These are phyloP conservation scores for Fragaria nilgerrensis DNA, from an alignment of 306 rosid species.

Conservation along the genomic window DNA sequence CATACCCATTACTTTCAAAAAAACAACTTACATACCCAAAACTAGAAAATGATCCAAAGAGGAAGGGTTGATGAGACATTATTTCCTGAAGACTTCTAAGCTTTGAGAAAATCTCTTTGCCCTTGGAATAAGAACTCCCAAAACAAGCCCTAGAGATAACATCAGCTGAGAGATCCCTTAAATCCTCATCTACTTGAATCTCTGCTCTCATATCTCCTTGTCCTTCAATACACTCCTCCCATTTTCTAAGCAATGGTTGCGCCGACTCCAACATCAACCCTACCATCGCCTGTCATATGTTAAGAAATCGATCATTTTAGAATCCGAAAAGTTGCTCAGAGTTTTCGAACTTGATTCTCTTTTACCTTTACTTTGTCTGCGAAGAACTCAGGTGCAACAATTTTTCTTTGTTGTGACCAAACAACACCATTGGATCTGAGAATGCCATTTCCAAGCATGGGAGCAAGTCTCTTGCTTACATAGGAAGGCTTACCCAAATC, in stretches of 20 bases:
- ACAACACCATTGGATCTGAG: slow-evolving; percentile 66
- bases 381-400: slow-evolving; percentile 87
- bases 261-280: slow-evolving; percentile 68
- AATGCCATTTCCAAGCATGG: slow-evolving; percentile 85
- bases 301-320: background rate
- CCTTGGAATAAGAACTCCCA: slow-evolving; percentile 72
- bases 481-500: slow-evolving; percentile 80
- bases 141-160: slow-evolving; percentile 91
- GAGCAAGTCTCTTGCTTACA: slow-evolving; percentile 64
- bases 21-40: slow-evolving; percentile 41
- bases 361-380: slow-evolving; percentile 81
- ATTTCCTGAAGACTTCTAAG: slow-evolving; percentile 65
- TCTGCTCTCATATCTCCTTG: slow-evolving; percentile 45
- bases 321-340: background rate
- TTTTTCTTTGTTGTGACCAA: slow-evolving; percentile 87
- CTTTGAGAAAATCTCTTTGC: slow-evolving; percentile 72
- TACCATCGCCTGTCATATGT: slow-evolving; percentile 72
- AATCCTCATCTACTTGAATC: slow-evolving; percentile 62
- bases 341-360: background rate
- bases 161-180: slow-evolving; percentile 71
- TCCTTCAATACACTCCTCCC: slow-evolving; percentile 53
- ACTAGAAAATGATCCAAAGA: slow-evolving; percentile 42
- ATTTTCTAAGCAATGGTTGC: slow-evolving; percentile 47
- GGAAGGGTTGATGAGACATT: slow-evolving; percentile 54
- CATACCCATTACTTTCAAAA: too few species aligned